phyloP scores from a whole-genome alignment of 1,139 yeast species.

The Sugiyamaella neomexicana region DNA sequence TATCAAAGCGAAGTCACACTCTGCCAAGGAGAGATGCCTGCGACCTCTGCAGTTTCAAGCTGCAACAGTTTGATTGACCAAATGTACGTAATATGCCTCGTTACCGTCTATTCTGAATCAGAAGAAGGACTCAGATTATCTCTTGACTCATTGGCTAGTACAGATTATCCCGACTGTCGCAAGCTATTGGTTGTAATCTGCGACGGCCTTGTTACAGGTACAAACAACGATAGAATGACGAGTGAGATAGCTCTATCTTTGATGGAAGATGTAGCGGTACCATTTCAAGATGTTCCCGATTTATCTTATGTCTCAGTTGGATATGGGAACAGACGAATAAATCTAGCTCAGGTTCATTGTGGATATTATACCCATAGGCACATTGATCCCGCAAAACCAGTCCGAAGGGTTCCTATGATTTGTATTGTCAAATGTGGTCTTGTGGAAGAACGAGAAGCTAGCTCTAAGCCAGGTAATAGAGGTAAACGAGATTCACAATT shows the following conservation, averaged over 20 bases:
- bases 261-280: constrained; percentile 60
- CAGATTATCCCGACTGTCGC: constrained; percentile 35
- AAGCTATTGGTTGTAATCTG: constrained; percentile 38
- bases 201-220: constrained; percentile 39
- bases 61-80: constrained; percentile 3
- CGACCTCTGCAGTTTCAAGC: not conserved
- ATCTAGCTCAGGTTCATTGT: constrained; percentile 38
- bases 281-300: constrained; percentile 30
- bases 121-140: constrained; percentile 36
- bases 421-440: constrained; percentile 39
- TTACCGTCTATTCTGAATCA: constrained; percentile 41
- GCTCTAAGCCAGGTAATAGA: constrained; percentile 40
- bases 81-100: constrained; percentile 50
- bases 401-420: constrained; percentile 51
- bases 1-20: not conserved
- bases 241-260: constrained; percentile 39
- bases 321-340: constrained; percentile 36
- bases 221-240: constrained; percentile 31
- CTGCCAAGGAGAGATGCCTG: not conserved
- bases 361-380: constrained; percentile 50
- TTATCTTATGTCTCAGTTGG: constrained; percentile 38
- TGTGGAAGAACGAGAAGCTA: constrained; percentile 45
- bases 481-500: constrained; percentile 44
- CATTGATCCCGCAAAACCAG: not conserved
- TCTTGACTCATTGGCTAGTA: constrained; percentile 36